phyloP scores from a whole-genome alignment of 1,139 yeast genomes.

The Suzukiozyma palmioleophila region DNA sequence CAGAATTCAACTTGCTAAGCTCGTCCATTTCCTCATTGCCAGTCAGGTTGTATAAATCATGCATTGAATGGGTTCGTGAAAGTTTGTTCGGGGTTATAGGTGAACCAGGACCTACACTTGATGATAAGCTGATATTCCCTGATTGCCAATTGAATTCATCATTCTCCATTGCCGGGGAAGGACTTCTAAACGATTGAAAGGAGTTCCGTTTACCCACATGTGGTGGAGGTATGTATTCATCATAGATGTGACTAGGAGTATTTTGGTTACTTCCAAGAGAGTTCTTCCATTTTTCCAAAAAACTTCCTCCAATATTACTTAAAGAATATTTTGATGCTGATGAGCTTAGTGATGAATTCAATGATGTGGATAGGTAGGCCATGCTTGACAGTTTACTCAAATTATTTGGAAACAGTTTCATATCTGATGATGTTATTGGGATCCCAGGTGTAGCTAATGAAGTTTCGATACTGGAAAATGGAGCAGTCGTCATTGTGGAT shows the following conservation, averaged over 20 bases:
- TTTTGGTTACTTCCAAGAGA: slow-evolving; percentile 20
- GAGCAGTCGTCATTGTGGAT: slow-evolving; percentile 17
- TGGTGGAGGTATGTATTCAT: slow-evolving; percentile 3
- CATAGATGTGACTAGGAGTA: slow-evolving; percentile 2
- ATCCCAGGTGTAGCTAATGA: slow-evolving; percentile 15
- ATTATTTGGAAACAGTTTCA: slow-evolving; percentile 12
- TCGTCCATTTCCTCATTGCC: slow-evolving; percentile 8
- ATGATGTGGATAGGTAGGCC: slow-evolving; percentile 42
- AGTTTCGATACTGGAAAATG: slow-evolving; percentile 12
- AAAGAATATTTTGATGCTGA: slow-evolving; percentile 38
- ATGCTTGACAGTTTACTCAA: slow-evolving; percentile 36
- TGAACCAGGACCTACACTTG: slow-evolving; percentile 6
- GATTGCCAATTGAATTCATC: slow-evolving; percentile 39
- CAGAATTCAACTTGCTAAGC: slow-evolving; percentile 1
- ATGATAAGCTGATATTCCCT: slow-evolving; percentile 3
- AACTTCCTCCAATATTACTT: slow-evolving; percentile 41
- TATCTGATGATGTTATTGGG: not conserved
- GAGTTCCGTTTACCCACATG: slow-evolving; percentile 20
- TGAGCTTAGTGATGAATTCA: slow-evolving; percentile 33
- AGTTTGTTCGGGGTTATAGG: slow-evolving; percentile 18
- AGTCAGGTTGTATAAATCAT: slow-evolving; percentile 24
- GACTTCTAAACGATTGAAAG: slow-evolving; percentile 34
- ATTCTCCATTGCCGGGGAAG: slow-evolving; percentile 45
- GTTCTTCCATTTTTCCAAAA: slow-evolving; percentile 44
- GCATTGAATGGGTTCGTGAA: slow-evolving; percentile 38